phyloP scores from a whole-genome alignment of 371 early-diverging fungal genomes.

The Rhizopus arrhizus region DNA sequence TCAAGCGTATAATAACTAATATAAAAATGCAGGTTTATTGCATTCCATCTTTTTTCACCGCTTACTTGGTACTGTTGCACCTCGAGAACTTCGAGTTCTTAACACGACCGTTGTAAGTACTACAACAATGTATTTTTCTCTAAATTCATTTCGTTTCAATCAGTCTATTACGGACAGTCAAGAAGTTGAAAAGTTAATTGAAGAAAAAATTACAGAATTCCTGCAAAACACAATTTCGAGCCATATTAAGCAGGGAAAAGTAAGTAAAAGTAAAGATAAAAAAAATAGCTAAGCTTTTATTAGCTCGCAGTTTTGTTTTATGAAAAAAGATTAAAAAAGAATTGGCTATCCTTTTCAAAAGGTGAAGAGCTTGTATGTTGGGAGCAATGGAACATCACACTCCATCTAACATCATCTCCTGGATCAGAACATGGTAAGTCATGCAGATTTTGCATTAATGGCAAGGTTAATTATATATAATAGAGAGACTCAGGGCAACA shows the following conservation, averaged over 20 bases:
- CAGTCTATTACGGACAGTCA: conserved; percentile 45
- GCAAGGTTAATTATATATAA: not conserved
- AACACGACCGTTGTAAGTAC: conserved; percentile 69
- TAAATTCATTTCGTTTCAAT: not conserved
- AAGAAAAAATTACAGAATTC: conserved; percentile 45
- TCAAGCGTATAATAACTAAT: not conserved
- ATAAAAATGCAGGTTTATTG: conserved; percentile 57
- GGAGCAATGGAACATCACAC: conserved; percentile 84
- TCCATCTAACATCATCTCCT: conserved; percentile 56
- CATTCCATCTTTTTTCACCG: conserved; percentile 89
- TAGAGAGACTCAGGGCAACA: conserved; percentile 44
- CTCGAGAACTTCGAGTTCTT: conserved; percentile 72
- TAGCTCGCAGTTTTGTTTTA: conserved; percentile 71
- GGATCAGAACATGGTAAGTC: conserved; percentile 68
- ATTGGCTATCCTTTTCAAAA: conserved; percentile 74
- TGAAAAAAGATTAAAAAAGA: conserved; percentile 77
- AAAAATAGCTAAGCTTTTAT: not conserved
- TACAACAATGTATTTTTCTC: not conserved
- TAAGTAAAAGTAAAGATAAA: conserved; percentile 16
- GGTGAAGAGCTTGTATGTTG: conserved; percentile 85
- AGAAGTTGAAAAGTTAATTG: conserved; percentile 44
- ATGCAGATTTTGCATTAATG: not conserved
- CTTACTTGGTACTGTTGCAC: conserved; percentile 72
- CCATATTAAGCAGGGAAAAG: conserved; percentile 45
- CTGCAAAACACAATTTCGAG: conserved; percentile 36